Conservation (phyloP, 2,329 filamentous ascomycete species). For the Rutstroemia sp. region DNA sequence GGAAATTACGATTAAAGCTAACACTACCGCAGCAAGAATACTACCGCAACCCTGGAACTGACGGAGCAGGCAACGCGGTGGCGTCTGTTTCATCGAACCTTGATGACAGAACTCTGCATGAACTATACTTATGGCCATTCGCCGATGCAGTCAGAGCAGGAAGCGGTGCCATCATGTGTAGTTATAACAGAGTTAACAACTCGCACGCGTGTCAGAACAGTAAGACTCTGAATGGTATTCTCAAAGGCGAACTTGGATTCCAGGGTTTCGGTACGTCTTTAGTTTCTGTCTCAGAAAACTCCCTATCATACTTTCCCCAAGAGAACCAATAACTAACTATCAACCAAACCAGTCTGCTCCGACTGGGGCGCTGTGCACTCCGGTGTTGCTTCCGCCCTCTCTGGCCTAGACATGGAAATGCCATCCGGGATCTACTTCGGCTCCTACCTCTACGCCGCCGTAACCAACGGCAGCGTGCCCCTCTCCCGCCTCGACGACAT, state of each 20-base stretch:
- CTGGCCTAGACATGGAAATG: conserved; percentile 64
- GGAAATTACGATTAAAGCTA: too few species aligned
- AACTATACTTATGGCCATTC: conserved; percentile 82
- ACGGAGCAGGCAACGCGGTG: conserved; percentile 35
- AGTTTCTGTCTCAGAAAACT: too few species aligned
- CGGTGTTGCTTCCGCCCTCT: conserved; percentile 68
- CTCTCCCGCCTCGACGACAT: conserved; percentile 45
- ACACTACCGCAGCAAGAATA: conserved; percentile 43
- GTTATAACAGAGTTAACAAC: conserved; percentile 67
- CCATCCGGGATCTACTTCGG: conserved; percentile 18
- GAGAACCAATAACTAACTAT: too few species aligned
- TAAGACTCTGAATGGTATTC: conserved; percentile 69
- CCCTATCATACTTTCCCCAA: too few species aligned
- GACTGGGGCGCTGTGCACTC: conserved; percentile 82
- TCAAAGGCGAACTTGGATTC: conserved; percentile 81
- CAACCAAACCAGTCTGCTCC: conserved; percentile 48
- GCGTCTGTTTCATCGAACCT: conserved; percentile 56
- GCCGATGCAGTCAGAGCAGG: conserved; percentile 68
- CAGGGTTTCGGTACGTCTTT: conserved; percentile 53
- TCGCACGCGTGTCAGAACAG: conserved; percentile 66
- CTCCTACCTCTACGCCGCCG: conserved; percentile 40
- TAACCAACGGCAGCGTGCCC: conserved; percentile 47
- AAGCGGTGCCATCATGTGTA: conserved; percentile 74
- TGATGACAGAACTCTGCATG: conserved; percentile 67
- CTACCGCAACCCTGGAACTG: conserved; percentile 29